phyloP scores from a whole-genome alignment of 202 grass and related monocot genomes.

The Eragrostis tef region DNA sequence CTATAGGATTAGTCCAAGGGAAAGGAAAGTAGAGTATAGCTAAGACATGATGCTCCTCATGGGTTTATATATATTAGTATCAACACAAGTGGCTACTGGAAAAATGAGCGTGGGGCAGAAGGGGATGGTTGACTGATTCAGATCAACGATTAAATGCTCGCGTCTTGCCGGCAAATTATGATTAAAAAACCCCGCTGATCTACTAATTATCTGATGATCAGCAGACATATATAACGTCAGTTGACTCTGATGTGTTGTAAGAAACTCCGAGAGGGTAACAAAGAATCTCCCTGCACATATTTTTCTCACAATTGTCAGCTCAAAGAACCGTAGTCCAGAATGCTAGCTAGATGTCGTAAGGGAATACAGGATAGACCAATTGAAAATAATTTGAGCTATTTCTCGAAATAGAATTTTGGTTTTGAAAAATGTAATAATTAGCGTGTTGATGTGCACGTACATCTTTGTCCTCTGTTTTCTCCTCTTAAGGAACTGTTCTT shows the following conservation, averaged over 20 bases:
- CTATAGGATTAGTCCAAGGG: conserved; percentile 12
- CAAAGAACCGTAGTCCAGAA: neutral
- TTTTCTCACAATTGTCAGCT: neutral
- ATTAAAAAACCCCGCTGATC: conserved; percentile 2
- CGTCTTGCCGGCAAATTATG: conserved; percentile 22
- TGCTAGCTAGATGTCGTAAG: conserved; percentile 10
- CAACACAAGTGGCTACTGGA: neutral
- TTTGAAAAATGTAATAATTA: neutral
- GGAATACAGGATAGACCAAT: conserved; percentile 13
- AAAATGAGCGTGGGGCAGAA: neutral
- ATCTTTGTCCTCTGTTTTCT: neutral
- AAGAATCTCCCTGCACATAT: conserved; percentile 25
- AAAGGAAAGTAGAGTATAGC: neutral
- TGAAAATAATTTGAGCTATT: neutral
- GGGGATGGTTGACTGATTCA: conserved; percentile 32
- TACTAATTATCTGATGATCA: neutral
- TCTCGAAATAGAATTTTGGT: neutral
- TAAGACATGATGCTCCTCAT: conserved; percentile 21
- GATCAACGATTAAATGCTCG: neutral
- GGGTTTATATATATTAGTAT: neutral
- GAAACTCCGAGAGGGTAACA: conserved; percentile 13
- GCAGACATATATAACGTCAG: conserved; percentile 13
- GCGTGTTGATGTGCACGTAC: neutral
- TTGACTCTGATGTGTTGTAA: conserved; percentile 3
- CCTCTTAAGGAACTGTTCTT: neutral